These are phyloP conservation scores for Chrysosporium keratinophilum DNA, from an alignment of 2,329 filamentous ascomycete species.

Conservation along the genomic window DNA sequence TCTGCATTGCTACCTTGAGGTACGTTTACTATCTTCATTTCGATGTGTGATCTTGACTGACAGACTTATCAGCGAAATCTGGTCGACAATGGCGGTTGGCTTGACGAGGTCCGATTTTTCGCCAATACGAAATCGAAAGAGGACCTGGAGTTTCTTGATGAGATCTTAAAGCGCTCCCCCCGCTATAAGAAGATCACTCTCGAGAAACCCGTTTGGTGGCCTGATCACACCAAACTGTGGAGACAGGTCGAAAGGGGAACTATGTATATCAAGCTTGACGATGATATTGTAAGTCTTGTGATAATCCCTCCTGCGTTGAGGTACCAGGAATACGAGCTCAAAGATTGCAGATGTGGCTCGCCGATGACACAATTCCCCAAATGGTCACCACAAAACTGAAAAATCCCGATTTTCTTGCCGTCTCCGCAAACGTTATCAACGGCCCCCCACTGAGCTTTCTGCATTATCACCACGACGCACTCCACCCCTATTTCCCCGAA, in stretches of 20 bases:
- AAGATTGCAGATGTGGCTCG: slow-evolving; percentile 3
- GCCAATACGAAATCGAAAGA: slow-evolving; percentile 5
- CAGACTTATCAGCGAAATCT: slow-evolving; percentile 1
- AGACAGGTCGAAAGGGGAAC: slow-evolving; percentile 11
- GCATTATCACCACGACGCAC: slow-evolving; percentile 9
- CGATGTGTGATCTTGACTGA: background rate
- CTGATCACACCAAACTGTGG: slow-evolving; percentile 12
- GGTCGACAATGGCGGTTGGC: slow-evolving; percentile 9
- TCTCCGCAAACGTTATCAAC: slow-evolving; percentile 10
- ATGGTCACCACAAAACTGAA: slow-evolving; percentile 7
- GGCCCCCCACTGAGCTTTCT: slow-evolving; percentile 8
- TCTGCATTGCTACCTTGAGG: slow-evolving; percentile 13
- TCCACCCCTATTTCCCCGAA: slow-evolving; percentile 10
- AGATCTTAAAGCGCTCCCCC: slow-evolving; percentile 3
- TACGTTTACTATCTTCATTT: background rate
- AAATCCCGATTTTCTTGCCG: slow-evolving; percentile 5
- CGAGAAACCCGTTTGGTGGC: slow-evolving; percentile 11
- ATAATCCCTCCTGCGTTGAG: background rate
- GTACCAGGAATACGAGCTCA: background rate
- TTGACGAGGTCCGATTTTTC: slow-evolving; percentile 8
- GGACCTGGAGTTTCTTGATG: slow-evolving; percentile 4
- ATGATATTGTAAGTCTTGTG: slow-evolving; percentile 5
- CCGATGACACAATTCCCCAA: slow-evolving; percentile 6
- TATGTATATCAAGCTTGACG: slow-evolving; percentile 9
- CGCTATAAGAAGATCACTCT: slow-evolving; percentile 12